Evolutionary conservation across 108 stramenopile species (phyloP).

Genomic region (Fistulifera pelliculosa): DNA sequence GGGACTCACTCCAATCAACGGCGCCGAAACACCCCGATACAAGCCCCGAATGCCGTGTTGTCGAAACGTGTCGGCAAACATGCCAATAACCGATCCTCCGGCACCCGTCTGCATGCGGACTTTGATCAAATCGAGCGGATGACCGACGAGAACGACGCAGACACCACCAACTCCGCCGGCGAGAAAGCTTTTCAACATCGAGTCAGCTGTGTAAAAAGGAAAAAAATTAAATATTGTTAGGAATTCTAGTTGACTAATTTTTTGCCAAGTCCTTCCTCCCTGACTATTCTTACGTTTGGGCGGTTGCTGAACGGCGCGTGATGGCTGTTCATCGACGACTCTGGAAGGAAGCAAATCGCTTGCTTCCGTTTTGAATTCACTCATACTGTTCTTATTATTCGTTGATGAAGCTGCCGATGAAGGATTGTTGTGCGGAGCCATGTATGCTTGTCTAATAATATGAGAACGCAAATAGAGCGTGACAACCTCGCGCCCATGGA

Average conservation of each 20-base stretch:
- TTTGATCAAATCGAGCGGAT: constrained; percentile 68
- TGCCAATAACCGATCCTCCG: constrained; percentile 49
- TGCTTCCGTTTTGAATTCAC: too few relatives aligned
- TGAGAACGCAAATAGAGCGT: too few relatives aligned
- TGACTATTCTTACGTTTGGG: not conserved
- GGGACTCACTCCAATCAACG: constrained; percentile 65
- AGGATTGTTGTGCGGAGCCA: too few relatives aligned
- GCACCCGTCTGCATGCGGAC: constrained; percentile 81
- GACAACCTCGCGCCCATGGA: too few relatives aligned
- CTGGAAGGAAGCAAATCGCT: too few relatives aligned
- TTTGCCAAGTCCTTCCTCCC: too few relatives aligned
- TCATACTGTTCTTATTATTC: too few relatives aligned
- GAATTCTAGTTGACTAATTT: too few relatives aligned
- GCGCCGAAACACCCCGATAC: constrained; percentile 79
- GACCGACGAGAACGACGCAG: constrained; percentile 43
- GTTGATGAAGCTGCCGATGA: too few relatives aligned
- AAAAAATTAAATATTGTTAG: too few relatives aligned
- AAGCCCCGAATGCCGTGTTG: constrained; percentile 60
- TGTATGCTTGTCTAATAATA: too few relatives aligned
- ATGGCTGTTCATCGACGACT: not conserved
- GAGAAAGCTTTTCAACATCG: constrained; percentile 60
- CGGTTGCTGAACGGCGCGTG: not conserved
- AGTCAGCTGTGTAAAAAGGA: constrained; percentile 11
- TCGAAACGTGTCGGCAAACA: constrained; percentile 52
- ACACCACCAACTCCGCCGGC: constrained; percentile 75